Base-by-base conservation (phyloP, 495 filamentous ascomycete genomes). In the Patellaria atrata region DNA sequence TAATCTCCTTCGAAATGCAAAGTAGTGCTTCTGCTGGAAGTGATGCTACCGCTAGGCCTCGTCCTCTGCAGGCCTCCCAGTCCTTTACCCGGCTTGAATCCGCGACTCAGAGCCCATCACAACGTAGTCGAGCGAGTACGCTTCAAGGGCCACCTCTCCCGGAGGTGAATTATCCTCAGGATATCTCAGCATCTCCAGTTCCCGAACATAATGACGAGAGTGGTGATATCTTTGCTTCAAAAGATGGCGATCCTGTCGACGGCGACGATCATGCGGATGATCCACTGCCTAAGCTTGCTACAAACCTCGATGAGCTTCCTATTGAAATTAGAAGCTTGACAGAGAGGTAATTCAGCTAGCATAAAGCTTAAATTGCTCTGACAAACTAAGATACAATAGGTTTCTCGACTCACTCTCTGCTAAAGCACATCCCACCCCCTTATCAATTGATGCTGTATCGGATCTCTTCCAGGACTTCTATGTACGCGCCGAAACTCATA, bases 381-480 rank as follows among this genome's bases (percentile, higher is more conserved):
- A n/a, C n/a, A n/a, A n/a, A n/a, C n/a, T n/a, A n/a, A n/a, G 5
- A 11, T 8, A 15, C 10, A 6, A 24, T 34, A 89, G 84, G 37
- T 99, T 99, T 56, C 77, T 94, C 48, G 82, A 92, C 41, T 91
- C 83, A 4, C 59, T 99, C 18, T 79, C 73, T 33, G 85, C 82
- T 38, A 92, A 81, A 62, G 74, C 92, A 16, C 80, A 92, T 56
- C 71, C 79, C 11, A 74, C 73, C 9, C 89, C 91, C 7, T 75
- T 86, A 1, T 77, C 77, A 26, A 78, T 87, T 45, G 81, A 92
- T 14, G 79, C 71, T 43, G 73, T 96, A 15, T 78, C 86, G 4
- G 64, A 63, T n/a, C 60, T 91, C 14, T 96, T 94, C 53, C 91
- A 99, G 57, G 82, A 91, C 22, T 99, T 96, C 50, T 99, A 99